Evolutionary conservation across 139 green algal genomes (phyloP).

Genomic region (Coccomyxa sp.): DNA sequence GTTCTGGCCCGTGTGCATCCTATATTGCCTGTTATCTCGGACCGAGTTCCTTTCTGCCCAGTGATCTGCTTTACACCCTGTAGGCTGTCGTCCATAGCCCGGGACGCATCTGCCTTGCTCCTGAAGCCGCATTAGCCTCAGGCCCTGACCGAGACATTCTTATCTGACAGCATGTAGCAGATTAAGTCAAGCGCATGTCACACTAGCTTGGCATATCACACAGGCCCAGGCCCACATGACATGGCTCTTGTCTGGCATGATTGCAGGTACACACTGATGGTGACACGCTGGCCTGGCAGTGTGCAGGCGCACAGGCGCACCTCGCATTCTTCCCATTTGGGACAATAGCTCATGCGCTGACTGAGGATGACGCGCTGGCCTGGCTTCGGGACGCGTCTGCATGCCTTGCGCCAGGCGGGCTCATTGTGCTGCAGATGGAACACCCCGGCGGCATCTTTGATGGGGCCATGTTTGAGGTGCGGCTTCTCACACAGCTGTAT

Average conservation of each 20-base stretch:
- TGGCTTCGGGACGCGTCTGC: not conserved
- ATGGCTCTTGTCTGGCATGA: not conserved
- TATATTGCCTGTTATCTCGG: not conserved
- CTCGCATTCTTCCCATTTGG: constrained; percentile 10
- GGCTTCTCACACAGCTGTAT: too few relatives aligned
- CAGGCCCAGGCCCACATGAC: too few relatives aligned
- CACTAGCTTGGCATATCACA: too few relatives aligned
- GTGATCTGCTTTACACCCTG: too few relatives aligned
- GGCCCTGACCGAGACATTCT: not conserved
- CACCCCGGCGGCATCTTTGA: constrained; percentile 12
- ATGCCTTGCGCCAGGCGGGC: not conserved
- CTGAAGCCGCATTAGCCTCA: not conserved
- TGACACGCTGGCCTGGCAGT: not conserved
- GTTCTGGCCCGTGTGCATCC: not conserved
- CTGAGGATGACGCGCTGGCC: not conserved
- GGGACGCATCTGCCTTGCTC: too few relatives aligned
- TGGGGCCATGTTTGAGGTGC: constrained; percentile 4
- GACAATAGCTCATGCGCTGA: constrained; percentile 7
- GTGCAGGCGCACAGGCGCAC: constrained; percentile 4
- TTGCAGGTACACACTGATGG: not conserved
- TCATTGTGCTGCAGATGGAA: constrained; percentile 8
- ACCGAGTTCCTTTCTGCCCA: not conserved
- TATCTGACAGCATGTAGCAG: too few relatives aligned
- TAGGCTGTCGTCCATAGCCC: too few relatives aligned
- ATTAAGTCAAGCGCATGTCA: too few relatives aligned